A percentile compares a stretch with the other conserved stretches of the same genome.
phyloP scores from a whole-genome alignment of 2,329 filamentous ascomycete species.

The Thermomyces lanuginosus region DNA sequence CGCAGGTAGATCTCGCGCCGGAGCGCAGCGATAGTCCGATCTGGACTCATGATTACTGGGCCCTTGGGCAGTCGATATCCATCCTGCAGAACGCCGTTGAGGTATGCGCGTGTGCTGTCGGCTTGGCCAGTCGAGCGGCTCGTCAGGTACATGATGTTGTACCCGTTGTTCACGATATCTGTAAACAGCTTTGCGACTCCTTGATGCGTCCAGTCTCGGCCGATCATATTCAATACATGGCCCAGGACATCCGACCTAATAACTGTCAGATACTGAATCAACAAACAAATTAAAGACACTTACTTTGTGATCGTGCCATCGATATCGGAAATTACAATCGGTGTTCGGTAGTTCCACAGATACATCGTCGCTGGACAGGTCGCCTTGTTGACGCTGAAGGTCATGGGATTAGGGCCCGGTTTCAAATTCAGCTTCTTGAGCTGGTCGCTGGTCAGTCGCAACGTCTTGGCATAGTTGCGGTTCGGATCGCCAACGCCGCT shows the following conservation, averaged over 20 bases:
- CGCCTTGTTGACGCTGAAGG: slow-evolving; percentile 88
- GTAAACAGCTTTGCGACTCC: slow-evolving; percentile 95
- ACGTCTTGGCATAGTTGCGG: slow-evolving; percentile 88
- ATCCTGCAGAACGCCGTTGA: slow-evolving; percentile 79
- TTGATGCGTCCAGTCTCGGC: slow-evolving; percentile 92
- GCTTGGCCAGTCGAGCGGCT: slow-evolving; percentile 86
- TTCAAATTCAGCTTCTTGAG: slow-evolving; percentile 71
- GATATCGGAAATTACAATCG: slow-evolving; percentile 95
- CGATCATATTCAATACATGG: slow-evolving; percentile 91
- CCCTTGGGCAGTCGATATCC: slow-evolving; percentile 72
- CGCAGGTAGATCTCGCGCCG: slow-evolving; percentile 84
- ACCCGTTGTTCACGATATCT: slow-evolving; percentile 87
- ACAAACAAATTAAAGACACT: slow-evolving; percentile 8
- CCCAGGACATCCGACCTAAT: slow-evolving; percentile 66
- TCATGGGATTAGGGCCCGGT: slow-evolving; percentile 78
- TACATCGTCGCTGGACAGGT: slow-evolving; percentile 89
- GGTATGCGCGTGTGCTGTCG: slow-evolving; percentile 74
- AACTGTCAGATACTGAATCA: slow-evolving; percentile 8
- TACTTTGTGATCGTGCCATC: slow-evolving; percentile 94
- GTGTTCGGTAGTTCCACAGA: slow-evolving; percentile 77
- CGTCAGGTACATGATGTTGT: slow-evolving; percentile 97
- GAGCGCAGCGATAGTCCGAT: slow-evolving; percentile 84
- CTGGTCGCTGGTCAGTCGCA: slow-evolving; percentile 88
- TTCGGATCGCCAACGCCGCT: slow-evolving; percentile 47
- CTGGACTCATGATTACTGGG: slow-evolving; percentile 86